phyloP scores from a whole-genome alignment of 1,284 basidiomycete species.

The Microbotryum scabiosae region DNA sequence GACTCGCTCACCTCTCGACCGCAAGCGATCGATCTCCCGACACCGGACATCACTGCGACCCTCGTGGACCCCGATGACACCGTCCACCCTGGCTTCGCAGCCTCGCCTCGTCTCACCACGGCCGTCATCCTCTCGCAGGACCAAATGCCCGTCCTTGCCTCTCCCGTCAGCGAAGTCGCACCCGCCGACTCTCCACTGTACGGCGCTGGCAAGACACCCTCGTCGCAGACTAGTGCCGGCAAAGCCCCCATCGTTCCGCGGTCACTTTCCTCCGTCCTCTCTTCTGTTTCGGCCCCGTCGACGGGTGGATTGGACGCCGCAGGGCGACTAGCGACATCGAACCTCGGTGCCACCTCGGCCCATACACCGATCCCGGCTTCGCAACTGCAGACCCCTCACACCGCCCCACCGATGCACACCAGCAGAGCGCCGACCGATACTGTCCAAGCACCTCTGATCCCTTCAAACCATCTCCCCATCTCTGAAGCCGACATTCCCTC shows the following conservation, averaged over 20 bases:
- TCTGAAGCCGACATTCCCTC: slow-evolving; percentile 22
- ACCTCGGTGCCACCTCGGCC: background rate
- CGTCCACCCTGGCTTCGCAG: slow-evolving; percentile 20
- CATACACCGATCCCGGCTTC: slow-evolving; percentile 2
- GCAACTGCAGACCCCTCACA: slow-evolving; percentile 20
- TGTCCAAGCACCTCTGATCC: slow-evolving; percentile 23
- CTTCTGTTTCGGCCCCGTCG: slow-evolving; percentile 15
- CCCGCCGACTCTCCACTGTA: slow-evolving; percentile 16
- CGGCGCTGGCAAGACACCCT: background rate
- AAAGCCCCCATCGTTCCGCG: slow-evolving; percentile 3
- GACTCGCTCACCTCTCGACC: background rate
- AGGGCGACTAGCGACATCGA: background rate
- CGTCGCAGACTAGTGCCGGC: too few relatives aligned
- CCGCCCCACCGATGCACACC: slow-evolving; percentile 21
- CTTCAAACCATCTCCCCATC: slow-evolving; percentile 15
- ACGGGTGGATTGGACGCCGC: background rate
- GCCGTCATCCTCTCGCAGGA: slow-evolving; percentile 26
- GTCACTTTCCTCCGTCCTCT: slow-evolving; percentile 17
- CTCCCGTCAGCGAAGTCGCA: slow-evolving; percentile 13
- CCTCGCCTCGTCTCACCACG: slow-evolving; percentile 22
- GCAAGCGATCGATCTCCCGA: slow-evolving; percentile 6
- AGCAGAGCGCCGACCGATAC: slow-evolving; percentile 16
- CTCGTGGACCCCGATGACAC: slow-evolving; percentile 28
- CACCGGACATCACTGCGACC: background rate
- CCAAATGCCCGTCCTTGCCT: slow-evolving; percentile 24